Evolutionary conservation across 2,329 filamentous ascomycete genomes (phyloP).

Genomic region (Orbilia javanica): DNA sequence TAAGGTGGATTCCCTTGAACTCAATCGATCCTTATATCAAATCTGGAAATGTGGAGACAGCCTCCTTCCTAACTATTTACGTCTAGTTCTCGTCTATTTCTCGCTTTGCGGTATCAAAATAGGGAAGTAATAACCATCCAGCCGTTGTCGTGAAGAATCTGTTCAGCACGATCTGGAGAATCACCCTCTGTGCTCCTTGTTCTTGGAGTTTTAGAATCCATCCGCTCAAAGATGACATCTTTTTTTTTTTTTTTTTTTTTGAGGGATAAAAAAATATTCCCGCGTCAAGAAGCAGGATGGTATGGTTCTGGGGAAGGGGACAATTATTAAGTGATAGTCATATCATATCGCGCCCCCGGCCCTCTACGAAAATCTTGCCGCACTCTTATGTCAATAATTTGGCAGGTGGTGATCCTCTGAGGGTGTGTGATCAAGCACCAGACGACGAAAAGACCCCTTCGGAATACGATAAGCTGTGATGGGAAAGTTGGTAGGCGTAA

Average conservation of each 20-base stretch:
- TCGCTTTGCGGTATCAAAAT: slow-evolving; percentile 42
- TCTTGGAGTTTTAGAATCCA: slow-evolving; percentile 12
- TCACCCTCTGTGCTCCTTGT: slow-evolving; percentile 3
- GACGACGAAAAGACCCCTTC: background rate
- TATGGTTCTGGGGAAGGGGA: slow-evolving; percentile 10
- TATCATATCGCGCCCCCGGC: slow-evolving; percentile 28
- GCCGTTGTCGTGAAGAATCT: slow-evolving; percentile 1
- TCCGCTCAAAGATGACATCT: slow-evolving; percentile 40
- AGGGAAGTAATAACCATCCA: slow-evolving; percentile 31
- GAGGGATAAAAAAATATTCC: slow-evolving; percentile 17
- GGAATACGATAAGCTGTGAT: slow-evolving; percentile 32
- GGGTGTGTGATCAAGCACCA: background rate
- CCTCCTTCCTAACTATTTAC: slow-evolving; percentile 23
- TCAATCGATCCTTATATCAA: slow-evolving; percentile 33
- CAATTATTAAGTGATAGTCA: slow-evolving; percentile 21
- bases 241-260: background rate
- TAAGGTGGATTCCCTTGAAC: slow-evolving; percentile 20
- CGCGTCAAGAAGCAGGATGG: background rate
- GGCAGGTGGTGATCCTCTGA: slow-evolving; percentile 12
- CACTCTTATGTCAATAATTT: slow-evolving; percentile 36
- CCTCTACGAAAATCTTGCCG: slow-evolving; percentile 54
- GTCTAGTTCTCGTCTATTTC: slow-evolving; percentile 18
- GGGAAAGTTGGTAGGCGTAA: slow-evolving; percentile 22
- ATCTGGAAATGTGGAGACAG: slow-evolving; percentile 43
- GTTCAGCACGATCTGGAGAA: background rate